phyloP scores from a whole-genome alignment of 2,329 filamentous ascomycete genomes.

The Fusarium pseudonygamai region DNA sequence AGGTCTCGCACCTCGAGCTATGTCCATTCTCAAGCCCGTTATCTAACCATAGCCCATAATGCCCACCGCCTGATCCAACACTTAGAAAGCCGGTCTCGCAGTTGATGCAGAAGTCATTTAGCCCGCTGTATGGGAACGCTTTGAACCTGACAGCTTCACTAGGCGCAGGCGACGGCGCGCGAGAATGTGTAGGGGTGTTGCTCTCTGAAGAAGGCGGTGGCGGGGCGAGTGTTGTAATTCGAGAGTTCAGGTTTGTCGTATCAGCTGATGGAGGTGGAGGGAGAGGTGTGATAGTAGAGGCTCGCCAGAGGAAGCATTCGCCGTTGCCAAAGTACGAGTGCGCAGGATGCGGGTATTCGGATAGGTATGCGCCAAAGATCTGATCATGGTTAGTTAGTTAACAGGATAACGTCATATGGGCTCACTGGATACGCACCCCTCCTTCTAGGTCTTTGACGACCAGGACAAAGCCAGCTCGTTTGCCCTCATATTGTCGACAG shows the following conservation, averaged over 20 bases:
- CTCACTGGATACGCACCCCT: constrained; percentile 64
- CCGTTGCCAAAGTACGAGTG: constrained; percentile 94
- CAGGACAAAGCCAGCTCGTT: constrained; percentile 87
- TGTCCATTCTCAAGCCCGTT: constrained; percentile 85
- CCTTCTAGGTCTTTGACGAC: constrained; percentile 82
- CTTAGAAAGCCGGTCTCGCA: constrained; percentile 88
- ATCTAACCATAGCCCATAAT: constrained; percentile 94
- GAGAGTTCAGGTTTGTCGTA: constrained; percentile 55
- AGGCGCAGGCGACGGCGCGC: constrained; percentile 55
- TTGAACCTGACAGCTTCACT: constrained; percentile 90
- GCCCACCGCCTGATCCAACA: constrained; percentile 87
- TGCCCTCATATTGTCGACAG: constrained; percentile 71
- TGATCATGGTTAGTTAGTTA: constrained; percentile 44
- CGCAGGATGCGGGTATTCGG: constrained; percentile 82
- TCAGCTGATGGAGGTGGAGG: constrained; percentile 63
- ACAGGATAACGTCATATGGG: constrained; percentile 12
- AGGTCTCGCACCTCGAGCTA: constrained; percentile 86
- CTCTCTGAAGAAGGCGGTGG: constrained; percentile 38
- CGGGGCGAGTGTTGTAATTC: constrained; percentile 51
- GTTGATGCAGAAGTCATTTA: constrained; percentile 97
- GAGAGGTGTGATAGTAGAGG: constrained; percentile 65
- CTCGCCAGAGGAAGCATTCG: constrained; percentile 82
- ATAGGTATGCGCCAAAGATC: constrained; percentile 94
- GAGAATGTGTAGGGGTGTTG: constrained; percentile 41
- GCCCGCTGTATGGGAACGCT: constrained; percentile 93